phyloP scores from a whole-genome alignment of 164 flowering plant species.

The Amborella trichopoda region DNA sequence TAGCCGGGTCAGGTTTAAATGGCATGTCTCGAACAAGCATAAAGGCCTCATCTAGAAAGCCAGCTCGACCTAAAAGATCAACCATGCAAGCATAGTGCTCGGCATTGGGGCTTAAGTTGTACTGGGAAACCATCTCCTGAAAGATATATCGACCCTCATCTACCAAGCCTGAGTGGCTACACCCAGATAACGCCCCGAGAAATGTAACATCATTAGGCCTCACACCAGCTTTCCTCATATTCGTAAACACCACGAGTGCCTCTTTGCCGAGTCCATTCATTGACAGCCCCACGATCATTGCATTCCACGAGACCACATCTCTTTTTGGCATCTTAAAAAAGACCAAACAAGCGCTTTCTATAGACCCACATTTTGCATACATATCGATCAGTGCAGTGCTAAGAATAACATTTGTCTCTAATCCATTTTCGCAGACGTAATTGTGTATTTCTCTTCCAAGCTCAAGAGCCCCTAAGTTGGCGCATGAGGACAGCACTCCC shows the following conservation, averaged over 20 bases:
- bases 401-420: slow-evolving; percentile 20
- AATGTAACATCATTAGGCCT: slow-evolving; percentile 20
- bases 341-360: slow-evolving; percentile 19
- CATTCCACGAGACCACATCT: slow-evolving; percentile 21
- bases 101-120: slow-evolving; percentile 14
- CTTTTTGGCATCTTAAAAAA: slow-evolving; percentile 13
- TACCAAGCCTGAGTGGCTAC: slow-evolving; percentile 19
- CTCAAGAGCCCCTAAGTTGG: slow-evolving; percentile 22
- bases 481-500: slow-evolving; percentile 29
- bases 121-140: slow-evolving; percentile 7
- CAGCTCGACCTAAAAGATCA: slow-evolving; percentile 25
- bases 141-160: slow-evolving; percentile 16
- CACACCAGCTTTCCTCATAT: slow-evolving; percentile 12
- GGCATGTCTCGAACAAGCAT: slow-evolving; percentile 15
- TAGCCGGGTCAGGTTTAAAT: slow-evolving; percentile 14
- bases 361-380: slow-evolving; percentile 20
- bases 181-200: slow-evolving; percentile 18
- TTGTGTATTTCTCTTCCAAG: slow-evolving; percentile 23
- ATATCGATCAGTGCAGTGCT: slow-evolving; percentile 31
- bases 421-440: slow-evolving; percentile 12
- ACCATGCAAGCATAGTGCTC: slow-evolving; percentile 26
- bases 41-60: slow-evolving; percentile 13
- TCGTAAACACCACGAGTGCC: slow-evolving; percentile 13
- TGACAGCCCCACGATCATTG: slow-evolving; percentile 16
- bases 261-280: slow-evolving; percentile 17